These are phyloP conservation scores for Neurospora tetrasperma DNA, from an alignment of 495 filamentous ascomycete species.

Conservation along the genomic window DNA sequence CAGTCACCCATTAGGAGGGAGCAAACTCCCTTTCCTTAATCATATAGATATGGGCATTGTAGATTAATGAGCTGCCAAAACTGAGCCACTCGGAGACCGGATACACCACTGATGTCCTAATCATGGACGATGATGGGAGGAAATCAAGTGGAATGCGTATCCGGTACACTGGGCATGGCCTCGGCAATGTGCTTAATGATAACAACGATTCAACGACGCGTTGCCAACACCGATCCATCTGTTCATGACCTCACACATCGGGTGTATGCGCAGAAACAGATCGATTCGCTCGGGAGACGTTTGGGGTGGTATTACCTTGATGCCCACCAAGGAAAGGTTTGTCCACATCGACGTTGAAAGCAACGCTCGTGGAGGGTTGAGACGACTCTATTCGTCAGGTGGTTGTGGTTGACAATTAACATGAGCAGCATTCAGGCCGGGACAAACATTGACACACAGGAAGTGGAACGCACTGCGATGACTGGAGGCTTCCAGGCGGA, in stretches of 20 bases:
- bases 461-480: not conserved
- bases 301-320: not conserved
- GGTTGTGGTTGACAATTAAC: slow-evolving; percentile 10
- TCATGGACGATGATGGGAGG: not conserved
- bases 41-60: slow-evolving; percentile 27
- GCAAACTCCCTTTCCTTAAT: slow-evolving; percentile 28
- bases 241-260: not conserved
- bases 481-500: slow-evolving; percentile 2
- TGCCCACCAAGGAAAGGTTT: not conserved
- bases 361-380: slow-evolving; percentile 30
- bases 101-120: slow-evolving; percentile 3
- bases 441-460: not conserved
- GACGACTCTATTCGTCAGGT: slow-evolving; percentile 30
- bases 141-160: not conserved
- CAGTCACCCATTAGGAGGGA: slow-evolving; percentile 29
- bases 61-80: slow-evolving; percentile 18
- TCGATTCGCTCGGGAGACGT: not conserved
- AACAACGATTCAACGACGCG: not conserved
- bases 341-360: slow-evolving; percentile 8
- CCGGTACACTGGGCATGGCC: not conserved
- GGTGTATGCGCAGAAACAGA: not conserved
- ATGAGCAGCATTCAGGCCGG: not conserved
- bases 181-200: not conserved
- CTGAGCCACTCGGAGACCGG: slow-evolving; percentile 6
- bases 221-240: not conserved